Percentiles rank a stretch among this genome's conserved stretches.
Conservation (phyloP, 1,139 yeast species). For the Blastobotrys indianensis region DNA sequence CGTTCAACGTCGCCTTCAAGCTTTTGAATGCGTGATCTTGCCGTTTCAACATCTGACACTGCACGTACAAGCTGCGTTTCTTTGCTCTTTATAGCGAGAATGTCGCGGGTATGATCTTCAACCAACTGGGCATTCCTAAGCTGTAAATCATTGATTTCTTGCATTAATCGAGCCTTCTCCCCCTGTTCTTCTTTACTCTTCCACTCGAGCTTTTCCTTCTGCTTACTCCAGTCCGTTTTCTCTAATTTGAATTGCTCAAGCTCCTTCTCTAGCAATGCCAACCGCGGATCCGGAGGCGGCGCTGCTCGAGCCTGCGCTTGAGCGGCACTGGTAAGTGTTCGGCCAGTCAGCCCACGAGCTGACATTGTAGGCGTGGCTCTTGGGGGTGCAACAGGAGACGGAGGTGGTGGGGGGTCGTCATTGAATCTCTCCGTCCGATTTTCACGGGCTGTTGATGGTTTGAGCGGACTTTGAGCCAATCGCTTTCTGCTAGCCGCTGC, state of each 20-base stretch:
- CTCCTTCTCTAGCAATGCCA: slow-evolving; percentile 32
- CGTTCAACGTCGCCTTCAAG: slow-evolving; percentile 48
- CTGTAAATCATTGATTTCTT: slow-evolving; percentile 39
- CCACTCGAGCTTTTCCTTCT: slow-evolving; percentile 39
- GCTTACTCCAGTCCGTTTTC: slow-evolving; percentile 41
- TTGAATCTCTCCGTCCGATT: slow-evolving; percentile 6
- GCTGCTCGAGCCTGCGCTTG: slow-evolving; percentile 25
- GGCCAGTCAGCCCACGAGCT: slow-evolving; percentile 11
- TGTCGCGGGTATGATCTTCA: slow-evolving; percentile 48
- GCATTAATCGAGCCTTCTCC: slow-evolving; percentile 42
- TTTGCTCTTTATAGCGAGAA: slow-evolving; percentile 52
- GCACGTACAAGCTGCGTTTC: slow-evolving; percentile 60
- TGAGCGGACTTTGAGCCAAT: slow-evolving; percentile 13
- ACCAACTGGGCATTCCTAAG: slow-evolving; percentile 38
- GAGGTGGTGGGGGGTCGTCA: slow-evolving; percentile 9
- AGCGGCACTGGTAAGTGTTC: slow-evolving; percentile 24
- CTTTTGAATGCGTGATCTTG: slow-evolving; percentile 44
- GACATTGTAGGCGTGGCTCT: slow-evolving; percentile 14
- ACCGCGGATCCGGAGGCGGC: slow-evolving; percentile 20
- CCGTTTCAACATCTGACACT: slow-evolving; percentile 54
- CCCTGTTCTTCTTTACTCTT: slow-evolving; percentile 40
- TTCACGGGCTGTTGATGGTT: slow-evolving; percentile 6
- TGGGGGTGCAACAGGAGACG: slow-evolving; percentile 15
- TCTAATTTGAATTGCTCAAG: slow-evolving; percentile 49
- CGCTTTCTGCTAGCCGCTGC: slow-evolving; percentile 11